phyloP scores from a whole-genome alignment of 768 basidiomycete species.

The Clavaria fumosa region DNA sequence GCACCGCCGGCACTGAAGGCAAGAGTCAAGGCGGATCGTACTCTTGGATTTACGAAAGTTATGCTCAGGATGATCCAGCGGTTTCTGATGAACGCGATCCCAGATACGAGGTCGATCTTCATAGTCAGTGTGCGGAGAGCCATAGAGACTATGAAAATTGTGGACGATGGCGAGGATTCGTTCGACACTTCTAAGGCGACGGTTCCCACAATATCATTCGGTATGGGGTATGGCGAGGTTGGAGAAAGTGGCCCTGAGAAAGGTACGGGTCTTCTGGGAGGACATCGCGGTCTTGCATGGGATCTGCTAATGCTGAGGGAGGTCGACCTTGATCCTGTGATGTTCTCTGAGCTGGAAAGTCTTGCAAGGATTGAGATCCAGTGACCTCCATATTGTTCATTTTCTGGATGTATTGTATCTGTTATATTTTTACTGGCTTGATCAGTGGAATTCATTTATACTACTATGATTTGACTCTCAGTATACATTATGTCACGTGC shows the following conservation, averaged over 20 bases:
- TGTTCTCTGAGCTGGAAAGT: slow-evolving; percentile 72
- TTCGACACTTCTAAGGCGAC: slow-evolving; percentile 52
- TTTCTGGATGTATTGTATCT: slow-evolving; percentile 11
- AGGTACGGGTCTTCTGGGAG: slow-evolving; percentile 62
- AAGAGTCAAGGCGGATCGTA: slow-evolving; percentile 46
- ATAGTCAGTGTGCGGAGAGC: slow-evolving; percentile 45
- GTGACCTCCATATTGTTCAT: slow-evolving; percentile 1
- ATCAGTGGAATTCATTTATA: no score
- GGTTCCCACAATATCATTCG: slow-evolving; percentile 54
- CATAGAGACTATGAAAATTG: slow-evolving; percentile 61
- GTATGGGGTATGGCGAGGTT: slow-evolving; percentile 73
- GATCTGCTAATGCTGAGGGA: slow-evolving; percentile 58
- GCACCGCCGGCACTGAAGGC: slow-evolving; percentile 62
- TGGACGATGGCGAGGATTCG: slow-evolving; percentile 62
- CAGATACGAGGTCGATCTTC: slow-evolving; percentile 39
- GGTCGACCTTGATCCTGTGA: slow-evolving; percentile 56
- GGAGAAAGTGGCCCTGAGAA: slow-evolving; percentile 50
- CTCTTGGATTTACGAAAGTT: slow-evolving; percentile 51
- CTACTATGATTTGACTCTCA: no score
- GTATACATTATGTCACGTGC: no score
- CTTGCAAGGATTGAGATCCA: slow-evolving; percentile 48
- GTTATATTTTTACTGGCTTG: slow-evolving; percentile 5
- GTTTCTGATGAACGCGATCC: slow-evolving; percentile 33
- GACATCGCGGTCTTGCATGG: slow-evolving; percentile 56
- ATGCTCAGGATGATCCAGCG: slow-evolving; percentile 60